Conservation (phyloP, 768 basidiomycete genomes). For the Cystobasidium tubakii region DNA sequence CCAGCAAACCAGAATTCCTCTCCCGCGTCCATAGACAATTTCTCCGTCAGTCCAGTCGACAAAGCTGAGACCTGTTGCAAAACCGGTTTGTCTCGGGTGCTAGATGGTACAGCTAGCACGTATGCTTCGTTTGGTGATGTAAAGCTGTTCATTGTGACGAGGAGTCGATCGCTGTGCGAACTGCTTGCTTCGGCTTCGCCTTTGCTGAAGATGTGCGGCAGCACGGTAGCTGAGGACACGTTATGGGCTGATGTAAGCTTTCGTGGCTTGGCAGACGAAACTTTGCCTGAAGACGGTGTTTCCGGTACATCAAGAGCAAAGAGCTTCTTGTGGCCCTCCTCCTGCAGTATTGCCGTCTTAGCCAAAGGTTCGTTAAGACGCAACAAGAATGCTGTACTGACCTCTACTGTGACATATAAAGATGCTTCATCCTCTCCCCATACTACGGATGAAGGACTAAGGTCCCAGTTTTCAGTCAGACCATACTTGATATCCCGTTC, state of each 20-base stretch:
- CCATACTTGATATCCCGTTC: constrained; percentile 62
- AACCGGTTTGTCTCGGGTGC: constrained; percentile 54
- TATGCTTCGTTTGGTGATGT: constrained; percentile 74
- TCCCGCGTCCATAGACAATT: constrained; percentile 59
- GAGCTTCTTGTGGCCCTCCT: constrained; percentile 69
- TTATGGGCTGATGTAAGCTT: constrained; percentile 59
- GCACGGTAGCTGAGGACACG: constrained; percentile 58
- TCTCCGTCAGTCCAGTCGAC: constrained; percentile 57
- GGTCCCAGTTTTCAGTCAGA: constrained; percentile 77
- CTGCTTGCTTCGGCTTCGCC: constrained; percentile 38
- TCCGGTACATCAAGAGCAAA: constrained; percentile 57
- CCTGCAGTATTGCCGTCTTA: constrained; percentile 60
- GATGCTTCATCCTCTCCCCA: constrained; percentile 39
- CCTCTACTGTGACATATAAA: constrained; percentile 65
- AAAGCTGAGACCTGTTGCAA: constrained; percentile 60
- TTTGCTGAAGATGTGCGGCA: constrained; percentile 51
- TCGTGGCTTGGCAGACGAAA: constrained; percentile 52
- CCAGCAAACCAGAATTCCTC: constrained; percentile 89
- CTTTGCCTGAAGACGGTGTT: constrained; percentile 18
- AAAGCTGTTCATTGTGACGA: constrained; percentile 69
- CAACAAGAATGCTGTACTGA: no score
- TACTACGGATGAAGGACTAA: constrained; percentile 52
- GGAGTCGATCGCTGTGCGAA: constrained; percentile 54
- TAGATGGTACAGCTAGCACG: constrained; percentile 53
- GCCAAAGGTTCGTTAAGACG: no score